phyloP scores from a whole-genome alignment of 495 filamentous ascomycete species.

The Penicillium desertorum region DNA sequence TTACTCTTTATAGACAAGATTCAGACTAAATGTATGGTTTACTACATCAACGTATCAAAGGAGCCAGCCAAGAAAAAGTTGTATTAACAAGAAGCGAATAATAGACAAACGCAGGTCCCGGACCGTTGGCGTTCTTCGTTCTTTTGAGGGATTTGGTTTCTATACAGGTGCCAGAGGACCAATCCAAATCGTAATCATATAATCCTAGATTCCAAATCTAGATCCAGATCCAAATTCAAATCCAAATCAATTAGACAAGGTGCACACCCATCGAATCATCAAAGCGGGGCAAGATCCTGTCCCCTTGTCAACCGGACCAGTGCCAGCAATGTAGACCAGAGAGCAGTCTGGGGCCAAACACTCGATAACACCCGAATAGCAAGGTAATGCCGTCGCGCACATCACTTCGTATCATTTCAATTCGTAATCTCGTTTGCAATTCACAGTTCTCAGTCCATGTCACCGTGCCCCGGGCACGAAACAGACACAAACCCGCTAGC shows the following conservation, averaged over 20 bases:
- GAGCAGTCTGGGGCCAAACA: slow-evolving; percentile 2
- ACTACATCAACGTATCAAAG: neutral
- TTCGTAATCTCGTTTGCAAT: slow-evolving; percentile 10
- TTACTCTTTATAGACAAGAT: neutral
- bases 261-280: neutral
- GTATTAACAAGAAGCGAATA: slow-evolving; percentile 1
- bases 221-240: neutral
- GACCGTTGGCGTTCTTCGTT: neutral
- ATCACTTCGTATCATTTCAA: slow-evolving; percentile 6
- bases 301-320: slow-evolving; percentile 9
- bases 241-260: neutral
- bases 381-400: neutral
- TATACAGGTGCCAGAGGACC: neutral
- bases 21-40: neutral
- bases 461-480: neutral
- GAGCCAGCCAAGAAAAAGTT: neutral
- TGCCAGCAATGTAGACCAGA: neutral
- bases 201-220: neutral
- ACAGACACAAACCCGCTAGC: neutral
- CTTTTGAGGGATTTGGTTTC: neutral
- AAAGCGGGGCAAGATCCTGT: neutral
- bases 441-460: neutral
- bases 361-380: neutral
- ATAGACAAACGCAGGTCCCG: neutral
- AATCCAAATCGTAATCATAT: neutral